Evolutionary conservation across 164 flowering plant species (phyloP).

Genomic region (Annona cherimola): DNA sequence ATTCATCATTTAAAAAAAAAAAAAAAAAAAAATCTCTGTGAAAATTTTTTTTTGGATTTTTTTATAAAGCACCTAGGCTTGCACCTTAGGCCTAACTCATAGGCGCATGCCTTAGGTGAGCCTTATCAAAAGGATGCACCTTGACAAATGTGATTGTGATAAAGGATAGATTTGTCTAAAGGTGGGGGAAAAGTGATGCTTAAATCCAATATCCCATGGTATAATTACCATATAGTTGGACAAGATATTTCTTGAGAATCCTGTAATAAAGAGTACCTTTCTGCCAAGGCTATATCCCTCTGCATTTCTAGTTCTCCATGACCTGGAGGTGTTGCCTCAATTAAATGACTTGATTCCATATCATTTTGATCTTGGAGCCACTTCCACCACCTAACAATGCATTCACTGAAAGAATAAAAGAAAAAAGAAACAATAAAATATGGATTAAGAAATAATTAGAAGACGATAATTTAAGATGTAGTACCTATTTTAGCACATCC

Average conservation of each 20-base stretch:
- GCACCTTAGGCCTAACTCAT: too few species aligned
- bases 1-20: too few species aligned
- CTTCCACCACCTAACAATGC: constrained; percentile 89
- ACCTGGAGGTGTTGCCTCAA: constrained; percentile 15
- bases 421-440: background rate
- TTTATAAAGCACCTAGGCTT: too few species aligned
- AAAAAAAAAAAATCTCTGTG: too few species aligned
- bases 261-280: constrained; percentile 4
- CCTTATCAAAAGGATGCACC: too few species aligned
- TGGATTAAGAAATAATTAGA: background rate
- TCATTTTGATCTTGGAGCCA: constrained; percentile 58
- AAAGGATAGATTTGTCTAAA: too few species aligned
- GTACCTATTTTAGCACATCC: too few species aligned
- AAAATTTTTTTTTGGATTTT: too few species aligned
- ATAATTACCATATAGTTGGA: background rate
- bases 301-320: constrained; percentile 13
- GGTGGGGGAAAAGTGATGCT: background rate
- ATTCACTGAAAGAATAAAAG: constrained; percentile 45
- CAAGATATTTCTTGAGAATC: background rate
- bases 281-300: constrained; percentile 23
- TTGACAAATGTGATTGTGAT: too few species aligned
- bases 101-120: too few species aligned
- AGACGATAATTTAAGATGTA: background rate
- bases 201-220: background rate
- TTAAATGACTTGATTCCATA: constrained; percentile 11